These are phyloP conservation scores for Lepidium campestre DNA, from an alignment of 441 rosid species.

Conservation along the genomic window DNA sequence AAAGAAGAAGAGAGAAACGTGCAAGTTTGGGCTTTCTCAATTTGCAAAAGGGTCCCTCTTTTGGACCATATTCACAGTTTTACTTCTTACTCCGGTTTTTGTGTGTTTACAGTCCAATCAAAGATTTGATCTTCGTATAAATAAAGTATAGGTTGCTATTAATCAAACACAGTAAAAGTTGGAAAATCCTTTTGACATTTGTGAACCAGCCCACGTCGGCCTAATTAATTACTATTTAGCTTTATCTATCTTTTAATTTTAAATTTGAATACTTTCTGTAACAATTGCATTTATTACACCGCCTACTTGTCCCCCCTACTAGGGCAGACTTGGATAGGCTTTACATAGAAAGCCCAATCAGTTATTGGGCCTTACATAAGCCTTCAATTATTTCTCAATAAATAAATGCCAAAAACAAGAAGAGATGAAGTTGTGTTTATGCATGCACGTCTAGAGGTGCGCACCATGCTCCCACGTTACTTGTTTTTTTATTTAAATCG, in stretches of 20 bases:
- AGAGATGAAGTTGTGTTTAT: conserved; percentile 17
- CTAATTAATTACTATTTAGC: conserved; percentile 2
- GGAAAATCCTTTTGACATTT: conserved; percentile 10
- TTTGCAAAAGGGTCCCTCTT: not conserved
- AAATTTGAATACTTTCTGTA: not conserved
- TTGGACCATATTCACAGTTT: conserved; percentile 10
- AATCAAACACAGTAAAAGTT: conserved; percentile 18
- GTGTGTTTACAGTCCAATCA: not conserved
- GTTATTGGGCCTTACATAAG: not conserved
- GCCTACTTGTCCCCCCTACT: conserved; percentile 16
- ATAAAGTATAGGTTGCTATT: not conserved
- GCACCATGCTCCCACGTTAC: conserved; percentile 27
- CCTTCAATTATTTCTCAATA: not conserved
- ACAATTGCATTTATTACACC: conserved; percentile 16
- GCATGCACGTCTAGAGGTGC: conserved; percentile 29
- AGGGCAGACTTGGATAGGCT: not conserved
- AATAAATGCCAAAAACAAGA: not conserved
- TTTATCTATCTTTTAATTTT: not conserved
- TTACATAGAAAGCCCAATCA: not conserved
- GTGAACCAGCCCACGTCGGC: conserved; percentile 8
- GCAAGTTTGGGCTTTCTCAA: conserved; percentile 26
- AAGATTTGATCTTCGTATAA: not conserved
- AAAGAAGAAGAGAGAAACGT: conserved; percentile 24
- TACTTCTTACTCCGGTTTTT: too few species aligned
- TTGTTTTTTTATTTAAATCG: conserved; percentile 7